Evolutionary conservation across 257 asterid genomes (phyloP).

Genomic region (Paraleonurus japonicus): DNA sequence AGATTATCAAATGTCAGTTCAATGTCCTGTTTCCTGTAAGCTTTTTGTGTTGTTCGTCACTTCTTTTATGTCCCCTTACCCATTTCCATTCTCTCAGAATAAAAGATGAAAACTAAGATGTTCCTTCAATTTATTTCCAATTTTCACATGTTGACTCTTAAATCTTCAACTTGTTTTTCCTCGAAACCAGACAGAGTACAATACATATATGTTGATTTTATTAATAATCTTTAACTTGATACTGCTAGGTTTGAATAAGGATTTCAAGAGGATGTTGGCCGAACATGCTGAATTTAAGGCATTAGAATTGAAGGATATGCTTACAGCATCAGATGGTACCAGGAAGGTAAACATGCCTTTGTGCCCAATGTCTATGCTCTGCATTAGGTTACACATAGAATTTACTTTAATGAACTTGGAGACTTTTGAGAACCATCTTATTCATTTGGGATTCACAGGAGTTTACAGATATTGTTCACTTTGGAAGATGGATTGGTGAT

Average conservation of each 20-base stretch:
- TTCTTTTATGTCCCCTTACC: not conserved
- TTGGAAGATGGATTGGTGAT: constrained; percentile 84
- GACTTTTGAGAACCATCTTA: constrained; percentile 49
- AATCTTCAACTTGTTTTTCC: not conserved
- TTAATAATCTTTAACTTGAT: no score
- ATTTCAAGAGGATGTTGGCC: constrained; percentile 70
- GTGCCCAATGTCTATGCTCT: constrained; percentile 9
- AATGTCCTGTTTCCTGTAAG: not conserved
- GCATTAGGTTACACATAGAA: constrained; percentile 6
- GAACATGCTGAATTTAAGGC: constrained; percentile 70
- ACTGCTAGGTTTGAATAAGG: constrained; percentile 81
- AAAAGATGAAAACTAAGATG: not conserved
- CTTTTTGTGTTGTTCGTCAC: not conserved
- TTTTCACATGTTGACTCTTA: not conserved
- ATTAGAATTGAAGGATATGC: constrained; percentile 59
- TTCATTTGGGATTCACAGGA: constrained; percentile 72
- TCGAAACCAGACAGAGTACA: constrained; percentile 2
- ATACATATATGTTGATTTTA: not conserved
- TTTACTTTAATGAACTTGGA: constrained; percentile 4
- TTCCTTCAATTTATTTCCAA: not conserved
- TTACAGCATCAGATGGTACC: constrained; percentile 89
- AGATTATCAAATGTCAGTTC: not conserved
- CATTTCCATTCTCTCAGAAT: not conserved
- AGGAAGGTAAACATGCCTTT: constrained; percentile 66
- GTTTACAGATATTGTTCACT: constrained; percentile 79